phyloP scores from a whole-genome alignment of 495 filamentous ascomycete species.

The Cairneyella variabilis region DNA sequence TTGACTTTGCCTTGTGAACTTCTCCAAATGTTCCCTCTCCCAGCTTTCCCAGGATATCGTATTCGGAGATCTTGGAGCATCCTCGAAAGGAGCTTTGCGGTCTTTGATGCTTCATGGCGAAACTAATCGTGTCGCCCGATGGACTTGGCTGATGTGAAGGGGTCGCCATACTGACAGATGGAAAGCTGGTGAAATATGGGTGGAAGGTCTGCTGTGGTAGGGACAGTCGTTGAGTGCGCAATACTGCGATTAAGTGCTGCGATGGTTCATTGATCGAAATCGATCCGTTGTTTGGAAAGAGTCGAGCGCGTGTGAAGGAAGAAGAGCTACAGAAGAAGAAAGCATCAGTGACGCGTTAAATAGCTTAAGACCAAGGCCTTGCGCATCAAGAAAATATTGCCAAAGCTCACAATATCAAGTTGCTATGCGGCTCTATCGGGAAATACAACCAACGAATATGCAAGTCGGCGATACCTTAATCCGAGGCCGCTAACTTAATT shows the following conservation, averaged over 20 bases:
- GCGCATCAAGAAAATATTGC: too few species aligned
- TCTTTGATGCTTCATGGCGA: slow-evolving; percentile 16
- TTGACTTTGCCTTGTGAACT: slow-evolving; percentile 84
- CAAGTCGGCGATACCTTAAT: background rate
- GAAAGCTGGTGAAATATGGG: background rate
- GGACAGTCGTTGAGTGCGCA: background rate
- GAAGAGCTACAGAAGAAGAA: slow-evolving; percentile 1
- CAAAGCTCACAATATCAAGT: background rate
- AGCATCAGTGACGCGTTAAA: background rate
- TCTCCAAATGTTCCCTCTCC: slow-evolving; percentile 98
- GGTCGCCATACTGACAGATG: slow-evolving; percentile 18
- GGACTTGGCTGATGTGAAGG: slow-evolving; percentile 19
- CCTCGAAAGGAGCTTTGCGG: slow-evolving; percentile 58
- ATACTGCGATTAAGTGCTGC: background rate
- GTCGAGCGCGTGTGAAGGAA: background rate
- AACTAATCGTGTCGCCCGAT: slow-evolving; percentile 5
- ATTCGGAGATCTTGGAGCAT: slow-evolving; percentile 83
- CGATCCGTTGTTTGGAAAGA: background rate
- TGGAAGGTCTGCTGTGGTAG: background rate
- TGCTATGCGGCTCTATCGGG: background rate
- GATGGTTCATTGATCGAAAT: background rate
- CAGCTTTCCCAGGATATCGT: slow-evolving; percentile 85
- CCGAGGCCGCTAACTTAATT: background rate
- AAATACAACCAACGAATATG: too few species aligned
- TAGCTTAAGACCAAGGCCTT: slow-evolving; percentile 1